A percentile compares a stretch with the other conserved stretches of the same genome.
Conservation (phyloP, 345 rosid species). For the Odontarrhena argentea region DNA sequence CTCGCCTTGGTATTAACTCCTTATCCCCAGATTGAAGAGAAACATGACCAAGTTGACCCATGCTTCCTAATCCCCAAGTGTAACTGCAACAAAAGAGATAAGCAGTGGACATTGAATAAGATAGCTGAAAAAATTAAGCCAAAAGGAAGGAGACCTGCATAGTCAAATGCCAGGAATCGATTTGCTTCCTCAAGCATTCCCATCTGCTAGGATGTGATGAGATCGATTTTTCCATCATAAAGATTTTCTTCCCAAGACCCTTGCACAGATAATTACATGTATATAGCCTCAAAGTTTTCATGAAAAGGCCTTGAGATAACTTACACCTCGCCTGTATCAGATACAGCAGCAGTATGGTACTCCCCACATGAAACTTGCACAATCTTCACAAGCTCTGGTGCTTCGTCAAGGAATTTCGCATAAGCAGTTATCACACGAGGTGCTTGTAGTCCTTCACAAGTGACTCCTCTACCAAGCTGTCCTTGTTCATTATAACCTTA, state of each 20-base stretch:
- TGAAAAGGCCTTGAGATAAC: conserved; percentile 57
- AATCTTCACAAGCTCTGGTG: conserved; percentile 93
- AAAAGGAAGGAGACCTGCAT: conserved; percentile 70
- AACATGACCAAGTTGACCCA: conserved; percentile 94
- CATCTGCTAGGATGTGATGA: conserved; percentile 49
- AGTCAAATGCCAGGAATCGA: conserved; percentile 51
- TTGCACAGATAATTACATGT: conserved; percentile 49
- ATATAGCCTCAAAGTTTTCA: conserved; percentile 51
- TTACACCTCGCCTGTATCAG: conserved; percentile 97
- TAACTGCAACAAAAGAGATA: conserved; percentile 54
- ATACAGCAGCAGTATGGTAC: conserved; percentile 92
- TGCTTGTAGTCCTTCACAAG: conserved; percentile 93
- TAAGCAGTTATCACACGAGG: conserved; percentile 72
- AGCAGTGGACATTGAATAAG: conserved; percentile 39
- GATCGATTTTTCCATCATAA: conserved; percentile 51
- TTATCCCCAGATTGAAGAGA: conserved; percentile 88
- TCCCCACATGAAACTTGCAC: conserved; percentile 90
- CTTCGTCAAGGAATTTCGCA: conserved; percentile 91
- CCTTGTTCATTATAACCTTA: conserved; percentile 93
- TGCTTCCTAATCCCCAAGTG: conserved; percentile 95
- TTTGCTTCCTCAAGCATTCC: conserved; percentile 62
- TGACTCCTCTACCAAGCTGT: conserved; percentile 96
- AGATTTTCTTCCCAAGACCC: conserved; percentile 49
- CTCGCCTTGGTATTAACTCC: conserved; percentile 89
- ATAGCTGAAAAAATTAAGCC: conserved; percentile 35